phyloP scores from a whole-genome alignment of 2,329 filamentous ascomycete species.

The Aspergillus hiratsukae region DNA sequence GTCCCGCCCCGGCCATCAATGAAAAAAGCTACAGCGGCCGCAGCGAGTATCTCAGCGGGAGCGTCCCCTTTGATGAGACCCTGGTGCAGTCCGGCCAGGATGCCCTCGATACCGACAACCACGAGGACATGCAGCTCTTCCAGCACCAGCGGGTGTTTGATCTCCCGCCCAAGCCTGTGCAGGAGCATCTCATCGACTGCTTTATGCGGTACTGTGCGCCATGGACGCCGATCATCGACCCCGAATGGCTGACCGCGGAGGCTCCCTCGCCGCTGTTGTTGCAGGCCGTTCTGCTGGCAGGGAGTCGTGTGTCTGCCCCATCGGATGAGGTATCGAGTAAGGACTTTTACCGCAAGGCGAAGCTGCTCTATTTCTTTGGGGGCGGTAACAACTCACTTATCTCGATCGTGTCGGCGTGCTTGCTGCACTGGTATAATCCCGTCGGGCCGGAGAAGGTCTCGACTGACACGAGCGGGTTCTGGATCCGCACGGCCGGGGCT shows the following conservation, averaged over 20 bases:
- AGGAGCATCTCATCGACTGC: constrained; percentile 35
- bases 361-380: constrained; percentile 32
- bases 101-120: constrained; percentile 18
- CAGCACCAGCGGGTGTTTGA: constrained; percentile 22
- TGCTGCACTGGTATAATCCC: constrained; percentile 43
- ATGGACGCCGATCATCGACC: constrained; percentile 41
- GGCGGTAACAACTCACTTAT: constrained; percentile 36
- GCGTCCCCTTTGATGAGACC: constrained; percentile 25
- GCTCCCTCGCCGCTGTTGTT: constrained; percentile 24
- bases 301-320: constrained; percentile 35
- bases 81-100: constrained; percentile 25
- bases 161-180: constrained; percentile 22
- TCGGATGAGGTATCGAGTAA: constrained; percentile 28
- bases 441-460: constrained; percentile 39
- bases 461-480: constrained; percentile 40
- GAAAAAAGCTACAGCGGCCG: constrained; percentile 26
- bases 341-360: constrained; percentile 29
- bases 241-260: constrained; percentile 34
- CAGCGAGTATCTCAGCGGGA: constrained; percentile 21
- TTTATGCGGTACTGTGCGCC: constrained; percentile 39
- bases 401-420: constrained; percentile 35
- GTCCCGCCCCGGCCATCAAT: constrained; percentile 15
- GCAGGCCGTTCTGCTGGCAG: constrained; percentile 40
- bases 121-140: constrained; percentile 20
- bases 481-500: constrained; percentile 39